Conservation (phyloP, 108 stramenopile genomes). For the Skeletonema tropicum region DNA sequence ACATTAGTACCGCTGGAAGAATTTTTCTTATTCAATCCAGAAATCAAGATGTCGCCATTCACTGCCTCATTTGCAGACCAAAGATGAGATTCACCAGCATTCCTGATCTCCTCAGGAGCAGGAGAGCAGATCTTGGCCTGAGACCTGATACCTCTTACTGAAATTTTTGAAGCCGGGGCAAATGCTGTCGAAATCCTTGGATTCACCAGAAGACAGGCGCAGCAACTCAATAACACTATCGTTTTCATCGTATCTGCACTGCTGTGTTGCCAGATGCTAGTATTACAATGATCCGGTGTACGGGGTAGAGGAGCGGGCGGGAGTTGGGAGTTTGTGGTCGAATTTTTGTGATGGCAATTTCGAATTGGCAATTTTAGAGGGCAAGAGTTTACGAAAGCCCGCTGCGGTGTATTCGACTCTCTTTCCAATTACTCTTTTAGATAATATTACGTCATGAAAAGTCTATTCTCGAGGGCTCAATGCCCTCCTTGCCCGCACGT, state of each 20-base stretch:
- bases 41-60: conserved; percentile 2
- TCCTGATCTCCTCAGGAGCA: not conserved
- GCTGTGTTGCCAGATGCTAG: not conserved
- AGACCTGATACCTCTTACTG: not conserved
- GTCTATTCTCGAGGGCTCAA: too few species aligned
- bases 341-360: too few species aligned
- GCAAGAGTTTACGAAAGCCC: too few species aligned
- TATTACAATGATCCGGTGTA: too few species aligned
- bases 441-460: too few species aligned
- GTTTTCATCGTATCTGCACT: not conserved
- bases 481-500: too few species aligned
- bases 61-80: conserved; percentile 1
- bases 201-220: not conserved
- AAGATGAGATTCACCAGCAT: conserved; percentile 9
- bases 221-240: not conserved
- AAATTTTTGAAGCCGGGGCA: not conserved
- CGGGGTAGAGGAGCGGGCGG: too few species aligned
- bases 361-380: too few species aligned
- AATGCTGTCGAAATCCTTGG: not conserved
- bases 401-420: too few species aligned
- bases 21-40: not conserved
- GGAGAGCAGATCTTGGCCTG: not conserved
- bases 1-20: not conserved
- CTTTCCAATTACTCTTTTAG: too few species aligned
- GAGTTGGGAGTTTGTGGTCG: too few species aligned